Conservation (phyloP, 2,329 filamentous ascomycete genomes). For the Colletotrichum tabaci region DNA sequence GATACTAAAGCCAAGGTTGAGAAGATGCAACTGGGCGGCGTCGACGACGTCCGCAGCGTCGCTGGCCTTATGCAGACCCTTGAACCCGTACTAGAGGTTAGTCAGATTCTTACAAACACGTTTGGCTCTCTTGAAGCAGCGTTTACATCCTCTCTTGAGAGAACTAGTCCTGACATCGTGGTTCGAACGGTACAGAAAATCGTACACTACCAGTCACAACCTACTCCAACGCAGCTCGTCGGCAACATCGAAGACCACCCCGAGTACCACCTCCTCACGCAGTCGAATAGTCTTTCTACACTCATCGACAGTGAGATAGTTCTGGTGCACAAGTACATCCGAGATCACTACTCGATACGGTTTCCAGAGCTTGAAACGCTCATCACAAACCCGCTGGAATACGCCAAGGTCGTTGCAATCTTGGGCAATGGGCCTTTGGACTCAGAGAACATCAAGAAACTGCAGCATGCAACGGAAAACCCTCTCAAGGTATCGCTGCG, state of each 20-base stretch:
- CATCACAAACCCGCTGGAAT: slow-evolving; percentile 92
- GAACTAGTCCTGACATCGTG: slow-evolving; percentile 78
- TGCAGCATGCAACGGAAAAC: slow-evolving; percentile 85
- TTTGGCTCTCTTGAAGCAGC: slow-evolving; percentile 48
- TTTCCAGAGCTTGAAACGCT: slow-evolving; percentile 94
- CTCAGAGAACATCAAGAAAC: slow-evolving; percentile 81
- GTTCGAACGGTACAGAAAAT: slow-evolving; percentile 79
- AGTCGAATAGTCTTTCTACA: slow-evolving; percentile 91
- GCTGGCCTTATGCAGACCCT: slow-evolving; percentile 86
- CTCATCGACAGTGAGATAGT: slow-evolving; percentile 94
- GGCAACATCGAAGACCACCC: slow-evolving; percentile 93
- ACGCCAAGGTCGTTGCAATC: slow-evolving; percentile 94
- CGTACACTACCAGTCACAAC: slow-evolving; percentile 79
- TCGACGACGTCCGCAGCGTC: slow-evolving; percentile 85
- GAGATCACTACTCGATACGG: slow-evolving; percentile 93
- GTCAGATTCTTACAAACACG: slow-evolving; percentile 52
- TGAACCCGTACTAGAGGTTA: slow-evolving; percentile 86
- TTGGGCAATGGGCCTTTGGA: slow-evolving; percentile 93
- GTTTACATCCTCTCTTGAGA: slow-evolving; percentile 76
- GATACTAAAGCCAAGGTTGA: slow-evolving; percentile 85
- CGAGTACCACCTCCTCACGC: slow-evolving; percentile 89
- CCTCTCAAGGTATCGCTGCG: slow-evolving; percentile 81
- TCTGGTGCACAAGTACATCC: slow-evolving; percentile 94
- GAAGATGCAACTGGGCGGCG: slow-evolving; percentile 81
- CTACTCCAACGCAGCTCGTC: slow-evolving; percentile 76